phyloP scores from a whole-genome alignment of 78 protist genomes.

The Ministeria vibrans region DNA sequence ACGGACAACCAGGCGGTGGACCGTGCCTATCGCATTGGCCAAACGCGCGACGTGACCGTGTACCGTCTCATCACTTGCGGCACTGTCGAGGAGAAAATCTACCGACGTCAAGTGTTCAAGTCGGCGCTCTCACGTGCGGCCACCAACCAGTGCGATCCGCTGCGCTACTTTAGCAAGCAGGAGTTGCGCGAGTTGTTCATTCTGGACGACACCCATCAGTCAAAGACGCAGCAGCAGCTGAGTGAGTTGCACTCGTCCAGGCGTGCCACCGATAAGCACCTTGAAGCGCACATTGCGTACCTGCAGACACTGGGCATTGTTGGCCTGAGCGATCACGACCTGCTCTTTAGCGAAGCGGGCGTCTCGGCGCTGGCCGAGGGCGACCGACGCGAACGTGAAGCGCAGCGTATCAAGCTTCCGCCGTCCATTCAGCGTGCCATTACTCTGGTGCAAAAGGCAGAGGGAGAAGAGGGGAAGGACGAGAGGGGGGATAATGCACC shows the following conservation, averaged over 20 bases:
- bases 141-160: background rate
- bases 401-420: too few relatives aligned
- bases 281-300: background rate
- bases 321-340: background rate
- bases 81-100: slow-evolving; percentile 56
- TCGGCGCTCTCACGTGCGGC: slow-evolving; percentile 4
- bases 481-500: too few relatives aligned
- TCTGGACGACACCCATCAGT: background rate
- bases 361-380: too few relatives aligned
- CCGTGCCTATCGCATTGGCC: slow-evolving; percentile 43
- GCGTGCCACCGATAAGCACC: background rate
- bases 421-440: too few relatives aligned
- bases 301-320: background rate
- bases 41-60: slow-evolving; percentile 22
- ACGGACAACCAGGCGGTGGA: slow-evolving; percentile 27
- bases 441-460: too few relatives aligned
- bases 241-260: background rate
- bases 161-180: slow-evolving; percentile 26
- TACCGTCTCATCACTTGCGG: slow-evolving; percentile 45
- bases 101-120: slow-evolving; percentile 50
- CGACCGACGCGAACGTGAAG: too few relatives aligned
- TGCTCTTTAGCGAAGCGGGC: slow-evolving; percentile 14
- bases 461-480: too few relatives aligned
- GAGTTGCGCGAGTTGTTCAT: slow-evolving; percentile 15
- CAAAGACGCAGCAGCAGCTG: background rate